Conservation (phyloP, 768 basidiomycete species). For the Rhizopogon vinicolor region DNA sequence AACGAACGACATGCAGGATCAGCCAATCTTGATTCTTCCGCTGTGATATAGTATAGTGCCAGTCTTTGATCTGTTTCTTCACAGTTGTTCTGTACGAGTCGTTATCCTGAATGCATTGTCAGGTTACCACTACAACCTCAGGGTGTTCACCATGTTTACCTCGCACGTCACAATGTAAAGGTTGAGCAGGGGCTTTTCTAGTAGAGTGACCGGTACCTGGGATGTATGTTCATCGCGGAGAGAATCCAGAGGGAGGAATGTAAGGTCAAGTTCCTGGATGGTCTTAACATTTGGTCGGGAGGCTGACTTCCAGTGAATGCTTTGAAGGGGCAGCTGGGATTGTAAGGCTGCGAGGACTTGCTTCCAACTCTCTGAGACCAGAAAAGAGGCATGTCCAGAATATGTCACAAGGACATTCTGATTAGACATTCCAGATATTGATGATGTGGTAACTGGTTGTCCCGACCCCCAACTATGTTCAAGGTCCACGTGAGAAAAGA, state of each 20-base stretch:
- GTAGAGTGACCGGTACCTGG: slow-evolving; percentile 68
- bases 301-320: slow-evolving; percentile 87
- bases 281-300: slow-evolving; percentile 72
- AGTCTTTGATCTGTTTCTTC: slow-evolving; percentile 89
- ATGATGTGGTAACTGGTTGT: not conserved
- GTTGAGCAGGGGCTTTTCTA: slow-evolving; percentile 87
- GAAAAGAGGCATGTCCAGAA: slow-evolving; percentile 55
- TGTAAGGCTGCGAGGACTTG: slow-evolving; percentile 60
- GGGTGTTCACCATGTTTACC: slow-evolving; percentile 39
- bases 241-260: slow-evolving; percentile 62
- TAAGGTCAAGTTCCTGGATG: slow-evolving; percentile 83
- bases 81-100: slow-evolving; percentile 75
- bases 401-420: slow-evolving; percentile 67
- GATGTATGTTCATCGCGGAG: slow-evolving; percentile 71
- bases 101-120: slow-evolving; percentile 39
- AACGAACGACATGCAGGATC: slow-evolving; percentile 79
- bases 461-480: no score
- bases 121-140: not conserved
- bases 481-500: slow-evolving; percentile 3
- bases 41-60: slow-evolving; percentile 63
- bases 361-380: slow-evolving; percentile 69
- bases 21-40: slow-evolving; percentile 92
- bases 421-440: slow-evolving; percentile 25
- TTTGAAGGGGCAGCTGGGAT: slow-evolving; percentile 80
- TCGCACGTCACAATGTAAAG: slow-evolving; percentile 86